Percentiles rank a stretch among this genome's conserved stretches.
Evolutionary conservation across 495 filamentous ascomycete species (phyloP).

Genomic region (Achaetomiella virescens): DNA sequence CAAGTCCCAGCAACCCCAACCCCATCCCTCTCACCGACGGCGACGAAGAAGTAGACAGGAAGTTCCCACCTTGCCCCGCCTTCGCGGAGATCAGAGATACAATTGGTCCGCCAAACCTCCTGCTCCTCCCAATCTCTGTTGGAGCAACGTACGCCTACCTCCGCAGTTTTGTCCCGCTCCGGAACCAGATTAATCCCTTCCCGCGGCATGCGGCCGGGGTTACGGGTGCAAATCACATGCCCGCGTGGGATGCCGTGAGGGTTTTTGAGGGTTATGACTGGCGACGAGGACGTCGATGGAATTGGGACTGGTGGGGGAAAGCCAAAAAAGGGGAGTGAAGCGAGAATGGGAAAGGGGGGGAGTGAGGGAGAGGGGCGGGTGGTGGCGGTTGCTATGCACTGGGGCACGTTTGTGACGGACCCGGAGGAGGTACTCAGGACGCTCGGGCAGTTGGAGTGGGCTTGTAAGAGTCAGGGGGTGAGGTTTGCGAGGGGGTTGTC

Average conservation of each 20-base stretch:
- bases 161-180: slow-evolving; percentile 23
- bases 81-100: slow-evolving; percentile 21
- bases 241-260: slow-evolving; percentile 30
- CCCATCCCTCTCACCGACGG: not conserved
- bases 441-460: slow-evolving; percentile 28
- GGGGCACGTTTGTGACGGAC: slow-evolving; percentile 32
- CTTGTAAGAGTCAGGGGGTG: slow-evolving; percentile 24
- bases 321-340: too few species aligned
- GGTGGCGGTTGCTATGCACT: slow-evolving; percentile 30
- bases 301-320: not conserved
- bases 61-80: slow-evolving; percentile 24
- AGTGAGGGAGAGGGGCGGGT: not conserved
- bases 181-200: slow-evolving; percentile 24
- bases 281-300: not conserved
- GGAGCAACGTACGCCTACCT: slow-evolving; percentile 28
- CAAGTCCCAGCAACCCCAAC: slow-evolving; percentile 5
- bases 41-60: slow-evolving; percentile 3
- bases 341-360: not conserved
- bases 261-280: slow-evolving; percentile 25
- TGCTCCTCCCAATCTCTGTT: slow-evolving; percentile 25
- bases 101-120: slow-evolving; percentile 20
- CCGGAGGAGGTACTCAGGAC: slow-evolving; percentile 24
- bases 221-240: slow-evolving; percentile 28
- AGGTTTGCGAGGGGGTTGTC: slow-evolving; percentile 16
- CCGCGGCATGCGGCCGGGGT: slow-evolving; percentile 22